A percentile compares a stretch with the other conserved stretches of the same genome.
These are phyloP conservation scores for Gnomoniopsis sp. DNA, from an alignment of 2,329 filamentous ascomycete species.

Conservation along the genomic window DNA sequence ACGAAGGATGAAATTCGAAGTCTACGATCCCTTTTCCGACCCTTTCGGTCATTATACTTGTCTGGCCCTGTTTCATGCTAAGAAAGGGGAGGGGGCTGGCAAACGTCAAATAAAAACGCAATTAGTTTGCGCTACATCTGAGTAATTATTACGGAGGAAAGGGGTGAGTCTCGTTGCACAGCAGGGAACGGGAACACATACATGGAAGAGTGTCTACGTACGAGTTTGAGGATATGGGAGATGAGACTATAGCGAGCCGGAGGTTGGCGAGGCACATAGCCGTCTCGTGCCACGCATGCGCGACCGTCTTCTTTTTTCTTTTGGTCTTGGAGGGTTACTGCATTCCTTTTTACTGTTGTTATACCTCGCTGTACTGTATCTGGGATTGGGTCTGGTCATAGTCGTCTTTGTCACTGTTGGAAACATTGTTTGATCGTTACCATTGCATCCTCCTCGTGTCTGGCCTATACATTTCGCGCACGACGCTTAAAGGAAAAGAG, in stretches of 20 bases:
- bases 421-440: conserved; percentile 3
- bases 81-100: conserved; percentile 1
- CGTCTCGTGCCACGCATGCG: conserved; percentile 5
- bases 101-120: conserved; percentile 4
- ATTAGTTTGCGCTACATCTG: conserved; percentile 11
- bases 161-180: conserved; percentile 6
- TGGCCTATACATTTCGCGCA: no score
- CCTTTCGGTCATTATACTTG: neutral
- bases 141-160: conserved; percentile 6
- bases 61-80: conserved; percentile 1
- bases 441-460: neutral
- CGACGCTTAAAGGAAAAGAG: no score
- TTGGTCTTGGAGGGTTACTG: neutral
- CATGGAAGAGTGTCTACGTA: neutral
- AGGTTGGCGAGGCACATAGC: conserved; percentile 14
- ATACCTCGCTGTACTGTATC: conserved; percentile 15
- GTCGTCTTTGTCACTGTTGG: neutral
- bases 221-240: conserved; percentile 6
- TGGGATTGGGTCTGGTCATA: conserved; percentile 10
- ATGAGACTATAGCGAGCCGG: neutral
- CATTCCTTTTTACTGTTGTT: neutral
- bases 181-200: conserved; percentile 6
- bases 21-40: conserved; percentile 2
- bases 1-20: conserved; percentile 5
- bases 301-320: neutral